Percentiles rank a stretch among this genome's conserved stretches.
Evolutionary conservation across 1,139 yeast species (phyloP).

Genomic region (Magnusiomyces suaveolens): DNA sequence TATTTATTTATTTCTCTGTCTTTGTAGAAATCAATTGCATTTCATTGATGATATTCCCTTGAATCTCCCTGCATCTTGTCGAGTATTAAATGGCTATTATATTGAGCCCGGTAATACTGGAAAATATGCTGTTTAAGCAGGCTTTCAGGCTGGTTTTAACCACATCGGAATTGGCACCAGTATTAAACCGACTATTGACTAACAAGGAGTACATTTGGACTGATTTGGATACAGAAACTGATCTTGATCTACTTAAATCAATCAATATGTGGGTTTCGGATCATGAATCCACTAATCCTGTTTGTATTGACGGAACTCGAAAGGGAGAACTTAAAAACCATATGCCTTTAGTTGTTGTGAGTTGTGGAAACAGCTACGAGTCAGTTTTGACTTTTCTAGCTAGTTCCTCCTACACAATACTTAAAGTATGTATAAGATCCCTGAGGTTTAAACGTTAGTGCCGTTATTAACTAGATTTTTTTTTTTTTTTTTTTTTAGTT

Average conservation of each 20-base stretch:
- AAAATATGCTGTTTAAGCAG: too few relatives aligned
- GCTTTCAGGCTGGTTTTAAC: neutral
- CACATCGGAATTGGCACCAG: neutral
- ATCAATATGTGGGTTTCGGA: neutral
- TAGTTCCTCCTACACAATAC: neutral
- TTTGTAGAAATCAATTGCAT: neutral
- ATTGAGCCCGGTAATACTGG: too few relatives aligned
- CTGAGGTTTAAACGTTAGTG: neutral
- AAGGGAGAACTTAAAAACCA: neutral
- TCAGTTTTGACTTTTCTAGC: neutral
- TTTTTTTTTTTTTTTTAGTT: neutral
- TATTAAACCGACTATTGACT: neutral
- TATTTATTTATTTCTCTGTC: too few relatives aligned
- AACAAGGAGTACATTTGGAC: neutral
- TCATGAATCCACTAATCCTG: neutral
- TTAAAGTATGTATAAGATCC: neutral
- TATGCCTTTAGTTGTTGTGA: neutral
- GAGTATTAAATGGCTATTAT: too few relatives aligned
- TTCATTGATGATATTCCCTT: neutral
- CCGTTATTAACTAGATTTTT: neutral
- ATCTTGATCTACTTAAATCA: neutral
- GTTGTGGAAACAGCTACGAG: neutral
- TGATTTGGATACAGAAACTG: neutral
- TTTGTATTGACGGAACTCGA: neutral
- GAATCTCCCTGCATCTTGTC: too few relatives aligned